Conservation (phyloP, 1,284 basidiomycete genomes). For the Athelia psychrophila region DNA sequence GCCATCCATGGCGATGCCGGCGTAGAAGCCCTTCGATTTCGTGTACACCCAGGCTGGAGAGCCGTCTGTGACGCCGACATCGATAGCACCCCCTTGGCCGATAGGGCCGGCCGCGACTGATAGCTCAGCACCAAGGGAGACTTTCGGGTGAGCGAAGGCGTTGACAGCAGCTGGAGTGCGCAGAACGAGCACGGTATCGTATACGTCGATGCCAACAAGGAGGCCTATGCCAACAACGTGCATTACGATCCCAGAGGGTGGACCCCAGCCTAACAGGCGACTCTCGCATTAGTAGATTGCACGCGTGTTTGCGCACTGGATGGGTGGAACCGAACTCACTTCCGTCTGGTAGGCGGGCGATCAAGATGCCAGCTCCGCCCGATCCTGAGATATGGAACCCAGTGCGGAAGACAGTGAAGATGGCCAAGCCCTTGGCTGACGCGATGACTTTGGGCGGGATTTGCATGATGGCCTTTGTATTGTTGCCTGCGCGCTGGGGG, state of each 20-base stretch:
- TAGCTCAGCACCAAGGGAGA: not conserved
- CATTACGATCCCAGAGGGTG: not conserved
- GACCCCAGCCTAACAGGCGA: not conserved
- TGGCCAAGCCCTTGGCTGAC: not conserved
- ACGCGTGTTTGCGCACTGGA: not conserved
- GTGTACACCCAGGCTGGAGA: not conserved
- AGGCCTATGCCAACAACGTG: not conserved
- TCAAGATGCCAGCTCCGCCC: not conserved
- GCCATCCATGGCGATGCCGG: not conserved
- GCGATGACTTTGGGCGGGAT: not conserved
- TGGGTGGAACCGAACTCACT: not conserved
- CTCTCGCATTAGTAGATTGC: not conserved
- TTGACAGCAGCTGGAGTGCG: not conserved
- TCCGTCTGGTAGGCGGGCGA: not conserved
- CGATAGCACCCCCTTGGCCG: not conserved
- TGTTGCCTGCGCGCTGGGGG: not conserved
- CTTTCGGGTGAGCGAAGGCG: slow-evolving; percentile 1
- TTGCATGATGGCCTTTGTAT: not conserved
- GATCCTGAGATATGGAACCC: not conserved
- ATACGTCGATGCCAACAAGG: not conserved
- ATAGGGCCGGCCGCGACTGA: not conserved
- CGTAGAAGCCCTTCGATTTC: not conserved
- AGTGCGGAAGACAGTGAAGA: not conserved
- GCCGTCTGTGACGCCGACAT: not conserved
- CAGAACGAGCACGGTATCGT: not conserved